Percentiles rank a stretch among this genome's conserved stretches.
phyloP scores from a whole-genome alignment of 495 filamentous ascomycete species.

The Parmelia sp. region DNA sequence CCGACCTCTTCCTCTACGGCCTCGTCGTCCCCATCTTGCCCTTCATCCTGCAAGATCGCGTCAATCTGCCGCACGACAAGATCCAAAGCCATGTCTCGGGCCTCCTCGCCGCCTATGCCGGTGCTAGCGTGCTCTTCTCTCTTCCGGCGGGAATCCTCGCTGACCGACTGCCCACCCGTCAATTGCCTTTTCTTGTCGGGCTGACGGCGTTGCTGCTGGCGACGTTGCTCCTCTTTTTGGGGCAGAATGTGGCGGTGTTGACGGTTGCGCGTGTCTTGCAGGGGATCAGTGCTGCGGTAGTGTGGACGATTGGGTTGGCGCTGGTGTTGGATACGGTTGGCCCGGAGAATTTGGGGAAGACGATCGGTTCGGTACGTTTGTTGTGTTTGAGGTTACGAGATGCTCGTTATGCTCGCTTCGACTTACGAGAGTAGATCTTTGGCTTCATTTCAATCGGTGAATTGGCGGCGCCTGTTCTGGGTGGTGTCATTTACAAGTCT shows the following conservation, averaged over 20 bases:
- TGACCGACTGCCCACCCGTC: constrained; percentile 48
- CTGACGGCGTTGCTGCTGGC: constrained; percentile 49
- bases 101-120: constrained; percentile 56
- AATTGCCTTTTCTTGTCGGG: constrained; percentile 53
- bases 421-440: constrained; percentile 39
- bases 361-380: constrained; percentile 37
- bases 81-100: constrained; percentile 48
- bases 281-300: constrained; percentile 54
- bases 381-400: too few relatives aligned
- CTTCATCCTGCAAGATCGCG: constrained; percentile 49
- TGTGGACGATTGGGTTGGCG: constrained; percentile 58
- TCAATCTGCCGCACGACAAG: constrained; percentile 43
- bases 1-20: constrained; percentile 54
- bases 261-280: constrained; percentile 54
- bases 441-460: constrained; percentile 46
- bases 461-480: constrained; percentile 51
- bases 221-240: constrained; percentile 52
- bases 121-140: constrained; percentile 50
- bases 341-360: constrained; percentile 50
- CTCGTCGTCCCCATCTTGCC: constrained; percentile 60
- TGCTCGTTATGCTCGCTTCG: not conserved
- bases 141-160: constrained; percentile 52
- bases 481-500: constrained; percentile 54
- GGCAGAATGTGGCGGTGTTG: constrained; percentile 45
- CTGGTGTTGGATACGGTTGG: constrained; percentile 46